Base-by-base conservation (phyloP, 305 asterid genomes). In the Nicotiana rustica region DNA sequence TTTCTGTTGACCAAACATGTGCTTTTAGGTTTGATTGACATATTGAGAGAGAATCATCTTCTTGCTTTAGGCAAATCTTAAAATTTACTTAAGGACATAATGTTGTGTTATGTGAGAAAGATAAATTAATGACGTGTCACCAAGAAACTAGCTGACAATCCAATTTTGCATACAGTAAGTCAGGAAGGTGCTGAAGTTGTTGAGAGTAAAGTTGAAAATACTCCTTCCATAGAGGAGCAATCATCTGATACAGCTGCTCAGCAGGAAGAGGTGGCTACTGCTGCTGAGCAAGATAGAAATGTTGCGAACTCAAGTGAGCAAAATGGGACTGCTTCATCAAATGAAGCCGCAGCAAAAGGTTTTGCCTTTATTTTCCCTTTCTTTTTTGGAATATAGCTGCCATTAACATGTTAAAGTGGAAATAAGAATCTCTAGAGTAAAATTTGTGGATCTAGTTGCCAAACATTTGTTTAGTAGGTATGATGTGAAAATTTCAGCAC, bases 331-430 rank as follows among this genome's bases (percentile, higher is more conserved):
- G 78, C 89, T 79, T 81, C 88, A 15, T 68, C 85, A 49, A 77
- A 70, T 78, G 96, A 87, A 86, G 77, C 88, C 18, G 62, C 84
- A 29, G 78, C 84, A 9, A 89, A 87, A 91, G 98, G 95, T 93
- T 82, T 82, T 59, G 70, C 41, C 82, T 82, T 79, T 36, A 29
- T 68, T 69, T 38, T 60, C 25, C 59, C 55, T 67, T 44, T 29
- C 59, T 25, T 81, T 83, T 38, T 66, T 83, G 77, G 68, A 25
- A 59, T 9, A 80, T 52, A 7, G 29, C 35, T 64, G 38, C 10
- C 25, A 65, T 57, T 10, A 47, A 36, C 55, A 18, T 13, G 69
- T 44, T 56, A 56, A 71, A 77, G 59, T 18, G 57, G 21, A 55
- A 10, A 25, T 59, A 12, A 8, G 31, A 35, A n/a, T 38, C 31